A percentile compares a stretch with the other conserved stretches of the same genome.
Evolutionary conservation across 805 yeast genomes (phyloP).

Genomic region (Saccharomycopsis sp.): DNA sequence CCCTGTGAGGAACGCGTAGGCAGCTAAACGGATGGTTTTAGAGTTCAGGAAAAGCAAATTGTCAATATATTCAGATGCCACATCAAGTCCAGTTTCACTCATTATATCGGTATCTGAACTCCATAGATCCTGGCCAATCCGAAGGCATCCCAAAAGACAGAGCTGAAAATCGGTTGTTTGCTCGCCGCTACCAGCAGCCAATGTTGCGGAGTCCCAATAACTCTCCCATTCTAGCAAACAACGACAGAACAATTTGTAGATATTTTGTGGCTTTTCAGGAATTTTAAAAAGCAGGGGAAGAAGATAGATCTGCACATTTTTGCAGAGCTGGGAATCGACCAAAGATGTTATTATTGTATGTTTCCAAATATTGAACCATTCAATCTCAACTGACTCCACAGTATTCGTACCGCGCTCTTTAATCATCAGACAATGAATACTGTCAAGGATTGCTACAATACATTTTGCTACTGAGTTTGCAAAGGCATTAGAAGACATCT

Average conservation of each 20-base stretch:
- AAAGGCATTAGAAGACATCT: conserved; percentile 51
- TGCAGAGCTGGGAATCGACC: conserved; percentile 28
- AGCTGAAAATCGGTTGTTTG: conserved; percentile 23
- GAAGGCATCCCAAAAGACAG: conserved; percentile 46
- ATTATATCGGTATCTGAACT: no score
- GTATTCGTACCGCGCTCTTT: conserved; percentile 7
- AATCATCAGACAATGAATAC: conserved; percentile 24
- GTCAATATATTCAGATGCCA: no score
- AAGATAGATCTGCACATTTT: conserved; percentile 51
- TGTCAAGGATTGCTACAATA: conserved; percentile 35
- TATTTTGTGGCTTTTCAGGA: conserved; percentile 31
- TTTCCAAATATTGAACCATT: conserved; percentile 53
- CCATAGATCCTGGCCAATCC: conserved; percentile 59
- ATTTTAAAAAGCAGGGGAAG: conserved; percentile 56
- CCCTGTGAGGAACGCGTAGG: conserved; percentile 54
- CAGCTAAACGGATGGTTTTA: conserved; percentile 37
- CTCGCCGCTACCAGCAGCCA: conserved; percentile 19
- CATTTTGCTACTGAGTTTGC: conserved; percentile 65
- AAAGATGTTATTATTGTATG: conserved; percentile 33
- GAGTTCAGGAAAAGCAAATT: conserved; percentile 42
- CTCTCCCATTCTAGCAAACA: conserved; percentile 28
- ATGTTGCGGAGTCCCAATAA: conserved; percentile 11
- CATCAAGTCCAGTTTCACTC: no score
- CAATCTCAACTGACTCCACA: conserved; percentile 24
- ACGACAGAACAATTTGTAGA: conserved; percentile 36